Conservation (phyloP, 2,329 filamentous ascomycete genomes). For the Microdochium bolleyi region DNA sequence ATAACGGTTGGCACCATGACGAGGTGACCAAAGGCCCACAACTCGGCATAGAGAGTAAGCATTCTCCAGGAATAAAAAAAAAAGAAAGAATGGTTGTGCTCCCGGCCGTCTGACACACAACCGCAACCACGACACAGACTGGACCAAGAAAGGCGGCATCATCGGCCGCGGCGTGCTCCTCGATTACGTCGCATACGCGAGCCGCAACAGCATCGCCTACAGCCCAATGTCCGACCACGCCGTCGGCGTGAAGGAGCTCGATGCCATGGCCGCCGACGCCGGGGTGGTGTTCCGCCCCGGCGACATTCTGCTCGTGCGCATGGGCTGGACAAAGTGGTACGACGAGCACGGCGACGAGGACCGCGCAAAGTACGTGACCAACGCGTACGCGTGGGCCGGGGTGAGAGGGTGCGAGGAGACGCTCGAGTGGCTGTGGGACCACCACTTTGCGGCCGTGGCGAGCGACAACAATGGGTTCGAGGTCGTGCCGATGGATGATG, state of each 20-base stretch:
- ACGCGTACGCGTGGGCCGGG: constrained; percentile 33
- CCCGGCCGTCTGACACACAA: background rate
- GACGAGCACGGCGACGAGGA: constrained; percentile 18
- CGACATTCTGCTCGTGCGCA: constrained; percentile 43
- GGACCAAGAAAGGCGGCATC: constrained; percentile 31
- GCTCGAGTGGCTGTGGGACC: constrained; percentile 36
- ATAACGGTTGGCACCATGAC: background rate
- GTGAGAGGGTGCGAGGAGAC: constrained; percentile 29
- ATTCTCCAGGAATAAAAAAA: background rate
- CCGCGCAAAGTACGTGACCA: constrained; percentile 29
- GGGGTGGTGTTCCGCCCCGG: constrained; percentile 36
- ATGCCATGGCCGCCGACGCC: constrained; percentile 27
- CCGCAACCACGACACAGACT: constrained; percentile 24
- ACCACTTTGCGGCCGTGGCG: constrained; percentile 36
- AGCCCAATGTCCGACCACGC: constrained; percentile 29
- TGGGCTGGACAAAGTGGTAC: constrained; percentile 21
- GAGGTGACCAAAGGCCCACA: background rate
- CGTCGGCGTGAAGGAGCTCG: constrained; percentile 18
- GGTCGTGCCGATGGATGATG: constrained; percentile 9
- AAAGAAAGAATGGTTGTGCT: too few relatives aligned
- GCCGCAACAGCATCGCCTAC: constrained; percentile 27
- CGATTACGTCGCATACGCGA: constrained; percentile 38
- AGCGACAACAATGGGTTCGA: constrained; percentile 34
- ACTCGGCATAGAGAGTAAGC: background rate
- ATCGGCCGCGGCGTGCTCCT: constrained; percentile 40